phyloP scores from a whole-genome alignment of 257 asterid species.

The Solanum microdontum region DNA sequence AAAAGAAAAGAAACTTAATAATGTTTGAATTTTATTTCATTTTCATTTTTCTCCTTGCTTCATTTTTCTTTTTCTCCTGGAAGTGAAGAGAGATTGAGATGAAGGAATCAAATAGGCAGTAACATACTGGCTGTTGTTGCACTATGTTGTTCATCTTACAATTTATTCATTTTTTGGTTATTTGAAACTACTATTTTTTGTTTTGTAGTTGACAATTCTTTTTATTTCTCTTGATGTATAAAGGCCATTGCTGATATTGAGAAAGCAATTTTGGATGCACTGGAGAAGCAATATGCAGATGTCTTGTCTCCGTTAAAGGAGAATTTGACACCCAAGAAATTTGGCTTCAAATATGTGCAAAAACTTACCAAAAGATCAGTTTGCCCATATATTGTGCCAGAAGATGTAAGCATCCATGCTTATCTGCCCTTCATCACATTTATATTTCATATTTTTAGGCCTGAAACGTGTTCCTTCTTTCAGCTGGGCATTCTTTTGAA shows the following conservation, averaged over 20 bases:
- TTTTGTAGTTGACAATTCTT: neutral
- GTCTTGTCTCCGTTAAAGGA: slow-evolving; percentile 38
- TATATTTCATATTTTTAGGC: neutral
- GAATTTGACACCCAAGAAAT: slow-evolving; percentile 29
- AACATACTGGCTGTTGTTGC: neutral
- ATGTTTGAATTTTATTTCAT: neutral
- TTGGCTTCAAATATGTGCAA: slow-evolving; percentile 40
- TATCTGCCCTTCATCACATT: neutral
- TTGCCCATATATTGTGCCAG: slow-evolving; percentile 29
- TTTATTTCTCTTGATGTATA: neutral
- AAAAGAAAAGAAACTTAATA: neutral
- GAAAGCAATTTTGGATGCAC: slow-evolving; percentile 40
- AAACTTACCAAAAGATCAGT: slow-evolving; percentile 35
- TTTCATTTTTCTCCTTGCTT: neutral
- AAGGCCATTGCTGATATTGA: slow-evolving; percentile 49
- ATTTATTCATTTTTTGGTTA: neutral
- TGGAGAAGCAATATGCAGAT: slow-evolving; percentile 48
- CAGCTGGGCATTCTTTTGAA: slow-evolving; percentile 45
- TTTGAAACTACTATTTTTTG: neutral
- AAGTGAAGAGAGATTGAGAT: neutral
- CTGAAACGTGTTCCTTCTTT: neutral
- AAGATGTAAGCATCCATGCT: slow-evolving; percentile 19
- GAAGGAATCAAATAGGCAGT: neutral
- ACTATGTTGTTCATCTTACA: neutral
- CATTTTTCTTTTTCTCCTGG: neutral